Conservation (phyloP, 2,329 filamentous ascomycete genomes). For the Verticillium dahliae region DNA sequence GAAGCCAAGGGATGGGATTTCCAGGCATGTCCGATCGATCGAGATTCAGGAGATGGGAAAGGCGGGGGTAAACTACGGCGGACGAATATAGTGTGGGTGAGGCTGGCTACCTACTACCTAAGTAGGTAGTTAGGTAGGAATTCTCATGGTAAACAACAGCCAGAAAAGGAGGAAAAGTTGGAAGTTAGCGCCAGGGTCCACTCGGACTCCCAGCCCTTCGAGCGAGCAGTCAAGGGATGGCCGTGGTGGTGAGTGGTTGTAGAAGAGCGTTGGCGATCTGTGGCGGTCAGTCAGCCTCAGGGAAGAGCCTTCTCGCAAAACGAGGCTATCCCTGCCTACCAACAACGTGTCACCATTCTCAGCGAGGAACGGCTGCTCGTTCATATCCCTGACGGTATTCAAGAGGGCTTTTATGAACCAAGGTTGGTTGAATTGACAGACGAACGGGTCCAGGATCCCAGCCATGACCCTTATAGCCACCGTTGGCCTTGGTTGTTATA, state of each 20-base stretch:
- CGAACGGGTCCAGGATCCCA: not conserved
- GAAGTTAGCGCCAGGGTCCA: slow-evolving; percentile 1
- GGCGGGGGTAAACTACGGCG: not conserved
- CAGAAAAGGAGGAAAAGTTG: not conserved
- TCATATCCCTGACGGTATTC: not conserved
- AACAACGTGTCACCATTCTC: not conserved
- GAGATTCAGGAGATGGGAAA: not conserved
- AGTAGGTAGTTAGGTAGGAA: not conserved
- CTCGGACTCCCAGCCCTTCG: not conserved
- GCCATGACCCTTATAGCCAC: not conserved
- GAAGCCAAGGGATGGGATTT: not conserved
- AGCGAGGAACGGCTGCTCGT: not conserved
- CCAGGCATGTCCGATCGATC: not conserved
- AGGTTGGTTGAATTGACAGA: not conserved
- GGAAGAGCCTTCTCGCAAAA: not conserved
- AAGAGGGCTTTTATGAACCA: not conserved
- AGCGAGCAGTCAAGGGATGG: not conserved
- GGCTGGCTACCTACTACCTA: not conserved
- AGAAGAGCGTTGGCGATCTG: slow-evolving; percentile 8
- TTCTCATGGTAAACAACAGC: not conserved
- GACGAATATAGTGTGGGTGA: not conserved
- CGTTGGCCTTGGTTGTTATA: not conserved
- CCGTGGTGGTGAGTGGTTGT: not conserved
- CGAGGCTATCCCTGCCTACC: slow-evolving; percentile 14
- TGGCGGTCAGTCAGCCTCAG: slow-evolving; percentile 14